A percentile compares a stretch with the other conserved stretches of the same genome.
Evolutionary conservation across 2,329 filamentous ascomycete genomes (phyloP).

Genomic region (Ophiostoma himal-ulmi): DNA sequence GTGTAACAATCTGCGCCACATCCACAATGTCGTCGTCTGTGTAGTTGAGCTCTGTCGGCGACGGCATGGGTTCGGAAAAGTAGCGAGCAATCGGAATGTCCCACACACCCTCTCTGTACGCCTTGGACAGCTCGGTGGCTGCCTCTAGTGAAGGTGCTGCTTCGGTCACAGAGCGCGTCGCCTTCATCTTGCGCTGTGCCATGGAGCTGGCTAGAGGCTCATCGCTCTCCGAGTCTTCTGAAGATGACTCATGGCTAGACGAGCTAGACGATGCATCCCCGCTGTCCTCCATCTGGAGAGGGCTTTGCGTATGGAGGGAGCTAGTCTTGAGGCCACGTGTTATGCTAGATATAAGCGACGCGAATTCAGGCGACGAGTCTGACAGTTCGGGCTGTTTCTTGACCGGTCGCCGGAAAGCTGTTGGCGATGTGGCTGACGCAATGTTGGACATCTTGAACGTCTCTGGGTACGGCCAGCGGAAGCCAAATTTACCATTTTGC

Average conservation of each 20-base stretch:
- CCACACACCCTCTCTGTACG: conserved; percentile 43
- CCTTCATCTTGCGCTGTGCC: conserved; percentile 41
- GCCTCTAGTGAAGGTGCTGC: conserved; percentile 40
- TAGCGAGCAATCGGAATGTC: conserved; percentile 50
- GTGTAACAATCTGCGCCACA: conserved; percentile 64
- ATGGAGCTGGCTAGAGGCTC: conserved; percentile 47
- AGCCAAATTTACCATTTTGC: conserved; percentile 50
- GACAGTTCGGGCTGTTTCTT: conserved; percentile 22
- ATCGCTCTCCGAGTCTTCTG: conserved; percentile 39
- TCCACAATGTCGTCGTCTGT: conserved; percentile 58
- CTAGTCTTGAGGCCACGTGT: conserved; percentile 34
- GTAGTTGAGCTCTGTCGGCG: conserved; percentile 40
- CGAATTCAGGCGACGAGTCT: conserved; percentile 26
- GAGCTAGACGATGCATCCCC: conserved; percentile 22
- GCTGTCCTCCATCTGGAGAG: conserved; percentile 27
- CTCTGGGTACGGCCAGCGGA: conserved; percentile 34
- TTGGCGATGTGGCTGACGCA: conserved; percentile 25
- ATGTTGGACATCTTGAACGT: conserved; percentile 21
- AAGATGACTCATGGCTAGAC: conserved; percentile 14
- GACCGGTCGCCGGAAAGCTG: conserved; percentile 24
- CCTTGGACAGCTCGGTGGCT: conserved; percentile 45
- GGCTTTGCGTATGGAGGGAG: conserved; percentile 33
- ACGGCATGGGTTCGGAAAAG: conserved; percentile 55
- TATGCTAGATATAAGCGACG: conserved; percentile 36
- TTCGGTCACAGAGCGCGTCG: conserved; percentile 34